Percentiles rank a stretch among this genome's conserved stretches.
Evolutionary conservation across 2,329 filamentous ascomycete species (phyloP).

Genomic region (Lecanicillium sp.): DNA sequence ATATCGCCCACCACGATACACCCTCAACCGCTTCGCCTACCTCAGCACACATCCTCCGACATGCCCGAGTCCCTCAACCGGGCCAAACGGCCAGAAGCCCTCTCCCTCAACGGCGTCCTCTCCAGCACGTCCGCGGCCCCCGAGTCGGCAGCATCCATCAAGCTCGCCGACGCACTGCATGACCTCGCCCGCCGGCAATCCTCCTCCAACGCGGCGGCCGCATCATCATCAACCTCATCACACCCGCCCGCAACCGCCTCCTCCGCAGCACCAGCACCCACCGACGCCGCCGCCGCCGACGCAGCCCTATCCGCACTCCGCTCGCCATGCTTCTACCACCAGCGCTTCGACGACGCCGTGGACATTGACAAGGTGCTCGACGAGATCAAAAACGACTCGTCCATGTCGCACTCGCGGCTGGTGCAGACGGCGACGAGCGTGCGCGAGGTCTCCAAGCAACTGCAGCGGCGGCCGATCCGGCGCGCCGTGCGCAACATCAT

Average conservation of each 20-base stretch:
- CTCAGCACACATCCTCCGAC: slow-evolving; percentile 45
- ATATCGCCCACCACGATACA: not conserved
- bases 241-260: slow-evolving; percentile 26
- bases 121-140: slow-evolving; percentile 32
- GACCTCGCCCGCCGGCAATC: slow-evolving; percentile 38
- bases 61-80: slow-evolving; percentile 44
- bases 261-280: slow-evolving; percentile 14
- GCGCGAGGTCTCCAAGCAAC: slow-evolving; percentile 88
- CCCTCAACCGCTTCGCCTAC: not conserved
- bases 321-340: slow-evolving; percentile 96
- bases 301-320: slow-evolving; percentile 57
- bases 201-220: slow-evolving; percentile 9
- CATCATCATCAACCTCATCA: slow-evolving; percentile 23
- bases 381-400: slow-evolving; percentile 84
- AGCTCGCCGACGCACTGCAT: slow-evolving; percentile 54
- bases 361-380: slow-evolving; percentile 92
- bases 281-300: too few species aligned
- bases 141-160: slow-evolving; percentile 46
- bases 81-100: slow-evolving; percentile 59
- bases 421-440: slow-evolving; percentile 95
- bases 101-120: slow-evolving; percentile 55
- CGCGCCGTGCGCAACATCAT: slow-evolving; percentile 89
- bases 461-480: slow-evolving; percentile 86
- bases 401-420: slow-evolving; percentile 85
- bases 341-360: slow-evolving; percentile 91